Evolutionary conservation across 208 protist genomes (phyloP).

Genomic region (Naegleria lovaniensis): DNA sequence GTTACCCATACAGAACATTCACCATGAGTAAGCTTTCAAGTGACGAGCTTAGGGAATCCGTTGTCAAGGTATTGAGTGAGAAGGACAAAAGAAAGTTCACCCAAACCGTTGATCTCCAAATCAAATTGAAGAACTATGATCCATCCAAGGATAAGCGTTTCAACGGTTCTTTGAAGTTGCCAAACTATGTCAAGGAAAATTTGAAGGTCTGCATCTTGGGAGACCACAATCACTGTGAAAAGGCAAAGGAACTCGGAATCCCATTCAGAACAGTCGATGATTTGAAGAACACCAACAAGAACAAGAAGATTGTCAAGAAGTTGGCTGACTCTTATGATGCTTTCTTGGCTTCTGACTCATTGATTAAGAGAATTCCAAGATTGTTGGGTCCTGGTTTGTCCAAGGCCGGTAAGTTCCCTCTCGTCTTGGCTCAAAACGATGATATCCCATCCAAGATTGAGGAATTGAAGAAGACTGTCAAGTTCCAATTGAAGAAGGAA

Average conservation of each 20-base stretch:
- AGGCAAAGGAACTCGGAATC: constrained; percentile 78
- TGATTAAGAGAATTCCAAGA: constrained; percentile 94
- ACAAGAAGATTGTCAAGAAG: constrained; percentile 99
- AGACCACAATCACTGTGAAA: constrained; percentile 88
- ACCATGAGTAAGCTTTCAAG: constrained; percentile 4
- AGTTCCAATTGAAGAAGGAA: constrained; percentile 99
- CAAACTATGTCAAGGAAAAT: constrained; percentile 78
- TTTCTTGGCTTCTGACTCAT: constrained; percentile 92
- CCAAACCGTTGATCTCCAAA: constrained; percentile 94
- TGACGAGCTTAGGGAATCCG: background rate
- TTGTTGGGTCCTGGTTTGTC: constrained; percentile 94
- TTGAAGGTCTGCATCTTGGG: constrained; percentile 93
- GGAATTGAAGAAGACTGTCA: constrained; percentile 89
- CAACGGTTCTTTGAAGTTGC: constrained; percentile 87
- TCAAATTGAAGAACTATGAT: constrained; percentile 99
- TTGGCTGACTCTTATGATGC: constrained; percentile 95
- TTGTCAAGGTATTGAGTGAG: background rate
- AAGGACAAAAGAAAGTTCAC: constrained; percentile 16
- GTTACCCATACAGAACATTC: background rate
- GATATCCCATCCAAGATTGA: constrained; percentile 84
- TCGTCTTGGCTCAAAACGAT: constrained; percentile 81
- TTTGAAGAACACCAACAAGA: constrained; percentile 98
- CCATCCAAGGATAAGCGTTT: constrained; percentile 99
- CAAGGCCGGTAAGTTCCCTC: constrained; percentile 98
- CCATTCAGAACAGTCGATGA: constrained; percentile 85